phyloP scores from a whole-genome alignment of 768 basidiomycete genomes.

The Mycena haematopus region DNA sequence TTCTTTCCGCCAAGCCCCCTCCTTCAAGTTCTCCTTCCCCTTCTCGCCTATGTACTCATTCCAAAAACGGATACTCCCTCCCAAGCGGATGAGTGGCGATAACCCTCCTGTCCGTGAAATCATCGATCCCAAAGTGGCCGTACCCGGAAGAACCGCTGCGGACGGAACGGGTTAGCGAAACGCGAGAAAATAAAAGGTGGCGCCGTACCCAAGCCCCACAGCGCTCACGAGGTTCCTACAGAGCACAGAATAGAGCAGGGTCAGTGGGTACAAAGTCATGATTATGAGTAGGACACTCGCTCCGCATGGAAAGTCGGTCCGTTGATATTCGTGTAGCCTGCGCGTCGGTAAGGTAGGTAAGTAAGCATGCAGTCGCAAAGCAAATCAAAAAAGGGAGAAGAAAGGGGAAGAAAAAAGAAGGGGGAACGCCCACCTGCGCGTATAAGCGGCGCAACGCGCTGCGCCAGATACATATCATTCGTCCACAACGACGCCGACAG shows the following conservation, averaged over 20 bases:
- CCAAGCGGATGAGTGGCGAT: conserved; percentile 49
- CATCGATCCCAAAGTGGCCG: conserved; percentile 59
- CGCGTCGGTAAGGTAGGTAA: background rate
- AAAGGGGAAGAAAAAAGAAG: too few relatives aligned
- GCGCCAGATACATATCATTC: conserved; percentile 47
- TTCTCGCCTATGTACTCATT: conserved; percentile 44
- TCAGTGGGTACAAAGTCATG: too few relatives aligned
- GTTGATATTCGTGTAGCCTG: conserved; percentile 63
- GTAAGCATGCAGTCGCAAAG: background rate
- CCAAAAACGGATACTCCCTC: conserved; percentile 30
- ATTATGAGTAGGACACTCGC: too few relatives aligned
- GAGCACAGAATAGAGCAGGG: too few relatives aligned
- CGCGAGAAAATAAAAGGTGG: background rate
- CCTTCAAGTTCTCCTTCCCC: too few relatives aligned
- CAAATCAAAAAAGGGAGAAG: too few relatives aligned
- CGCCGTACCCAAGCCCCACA: conserved; percentile 19
- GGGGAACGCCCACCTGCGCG: conserved; percentile 46
- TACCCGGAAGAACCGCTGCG: conserved; percentile 52
- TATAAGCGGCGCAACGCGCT: conserved; percentile 54
- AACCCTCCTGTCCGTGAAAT: conserved; percentile 52
- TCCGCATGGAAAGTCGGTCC: conserved; percentile 39
- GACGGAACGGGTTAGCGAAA: conserved; percentile 49
- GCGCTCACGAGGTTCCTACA: conserved; percentile 8
- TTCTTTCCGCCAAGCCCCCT: background rate
- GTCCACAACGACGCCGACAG: conserved; percentile 62